Percentiles rank a stretch among this genome's conserved stretches.
Conservation (phyloP, 345 rosid genomes). For the Gossypium stocksii region DNA sequence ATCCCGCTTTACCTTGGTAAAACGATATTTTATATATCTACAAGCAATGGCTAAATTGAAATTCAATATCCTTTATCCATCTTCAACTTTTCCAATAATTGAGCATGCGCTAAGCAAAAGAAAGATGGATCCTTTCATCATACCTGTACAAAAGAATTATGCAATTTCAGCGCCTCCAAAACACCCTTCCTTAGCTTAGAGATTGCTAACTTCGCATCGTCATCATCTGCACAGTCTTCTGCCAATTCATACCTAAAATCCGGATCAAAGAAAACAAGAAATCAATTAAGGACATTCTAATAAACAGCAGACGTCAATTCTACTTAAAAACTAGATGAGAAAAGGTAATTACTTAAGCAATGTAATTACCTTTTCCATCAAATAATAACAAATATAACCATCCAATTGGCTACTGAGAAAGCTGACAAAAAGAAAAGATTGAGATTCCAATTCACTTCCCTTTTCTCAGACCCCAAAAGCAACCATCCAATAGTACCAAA, state of each 20-base stretch:
- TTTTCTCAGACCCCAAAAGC: neutral
- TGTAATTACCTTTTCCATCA: constrained; percentile 9
- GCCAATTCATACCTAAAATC: constrained; percentile 68
- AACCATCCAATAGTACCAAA: neutral
- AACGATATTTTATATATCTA: neutral
- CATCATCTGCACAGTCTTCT: constrained; percentile 91
- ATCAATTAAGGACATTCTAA: neutral
- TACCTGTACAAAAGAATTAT: constrained; percentile 67
- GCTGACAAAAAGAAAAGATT: constrained; percentile 14
- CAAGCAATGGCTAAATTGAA: neutral
- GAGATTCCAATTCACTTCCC: neutral
- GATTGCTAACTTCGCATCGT: constrained; percentile 75
- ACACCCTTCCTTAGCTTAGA: constrained; percentile 61
- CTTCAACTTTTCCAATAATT: neutral
- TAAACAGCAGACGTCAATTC: constrained; percentile 7
- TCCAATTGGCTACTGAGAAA: constrained; percentile 20
- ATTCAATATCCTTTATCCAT: neutral
- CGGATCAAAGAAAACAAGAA: constrained; percentile 14
- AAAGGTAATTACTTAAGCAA: constrained; percentile 1
- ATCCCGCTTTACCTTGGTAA: neutral
- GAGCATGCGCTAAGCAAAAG: neutral
- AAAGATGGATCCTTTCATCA: constrained; percentile 8
- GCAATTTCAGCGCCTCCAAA: constrained; percentile 69
- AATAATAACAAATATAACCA: constrained; percentile 19
- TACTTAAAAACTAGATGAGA: neutral